Evolutionary conservation across 345 rosid genomes (phyloP).

Genomic region (Boechera stricta): DNA sequence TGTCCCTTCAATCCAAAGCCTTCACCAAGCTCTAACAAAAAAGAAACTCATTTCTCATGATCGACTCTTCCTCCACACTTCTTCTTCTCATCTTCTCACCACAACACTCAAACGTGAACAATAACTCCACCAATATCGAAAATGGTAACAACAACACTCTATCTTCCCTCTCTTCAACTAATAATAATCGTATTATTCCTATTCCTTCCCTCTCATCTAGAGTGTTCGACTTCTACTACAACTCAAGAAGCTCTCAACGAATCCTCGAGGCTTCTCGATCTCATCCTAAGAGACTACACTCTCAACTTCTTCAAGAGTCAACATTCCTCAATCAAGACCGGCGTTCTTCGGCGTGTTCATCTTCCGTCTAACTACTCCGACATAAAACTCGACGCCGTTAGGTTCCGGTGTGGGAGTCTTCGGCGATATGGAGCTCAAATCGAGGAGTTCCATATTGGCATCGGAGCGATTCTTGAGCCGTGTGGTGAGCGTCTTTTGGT

Average conservation of each 20-base stretch:
- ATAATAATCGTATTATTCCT: constrained; percentile 4
- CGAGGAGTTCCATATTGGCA: constrained; percentile 68
- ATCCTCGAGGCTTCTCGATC: constrained; percentile 71
- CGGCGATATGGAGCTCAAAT: constrained; percentile 78
- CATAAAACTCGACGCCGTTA: constrained; percentile 56
- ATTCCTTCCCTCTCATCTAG: constrained; percentile 27
- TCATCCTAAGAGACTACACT: constrained; percentile 77
- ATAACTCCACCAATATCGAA: constrained; percentile 16
- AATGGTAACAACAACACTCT: constrained; percentile 35
- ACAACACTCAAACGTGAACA: constrained; percentile 30
- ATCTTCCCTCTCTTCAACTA: constrained; percentile 22
- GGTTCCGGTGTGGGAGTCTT: constrained; percentile 92
- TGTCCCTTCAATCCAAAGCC: constrained; percentile 46
- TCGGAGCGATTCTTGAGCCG: constrained; percentile 69
- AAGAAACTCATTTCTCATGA: constrained; percentile 26
- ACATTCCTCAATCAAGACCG: constrained; percentile 56
- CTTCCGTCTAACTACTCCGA: constrained; percentile 83
- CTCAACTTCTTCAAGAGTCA: constrained; percentile 61
- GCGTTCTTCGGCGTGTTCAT: constrained; percentile 51
- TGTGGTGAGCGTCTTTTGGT: constrained; percentile 85
- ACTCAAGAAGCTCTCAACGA: constrained; percentile 54
- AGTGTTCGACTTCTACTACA: constrained; percentile 29
- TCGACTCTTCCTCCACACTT: constrained; percentile 35
- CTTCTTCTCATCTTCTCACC: constrained; percentile 27
- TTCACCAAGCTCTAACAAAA: constrained; percentile 35